phyloP scores from a whole-genome alignment of 2,329 filamentous ascomycete genomes.

The Simplicillium sp. region DNA sequence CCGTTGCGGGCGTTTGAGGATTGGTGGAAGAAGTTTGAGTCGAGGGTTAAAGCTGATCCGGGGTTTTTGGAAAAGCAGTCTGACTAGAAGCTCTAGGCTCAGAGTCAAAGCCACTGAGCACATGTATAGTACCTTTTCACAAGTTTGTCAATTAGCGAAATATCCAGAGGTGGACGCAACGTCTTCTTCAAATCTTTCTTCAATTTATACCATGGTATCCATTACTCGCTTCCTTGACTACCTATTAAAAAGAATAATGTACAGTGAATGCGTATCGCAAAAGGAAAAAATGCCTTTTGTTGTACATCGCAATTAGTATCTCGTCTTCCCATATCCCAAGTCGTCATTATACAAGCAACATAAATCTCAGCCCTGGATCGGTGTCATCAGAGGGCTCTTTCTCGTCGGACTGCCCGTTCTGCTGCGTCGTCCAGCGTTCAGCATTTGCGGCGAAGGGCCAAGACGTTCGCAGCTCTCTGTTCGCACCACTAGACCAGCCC shows the following conservation, averaged over 20 bases:
- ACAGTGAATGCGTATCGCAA: no score
- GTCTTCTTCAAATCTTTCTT: no score
- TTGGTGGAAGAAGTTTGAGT: constrained; percentile 97
- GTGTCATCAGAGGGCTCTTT: constrained; percentile 46
- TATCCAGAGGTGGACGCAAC: no score
- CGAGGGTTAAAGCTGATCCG: constrained; percentile 74
- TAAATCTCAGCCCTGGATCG: neutral
- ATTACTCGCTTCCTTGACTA: no score
- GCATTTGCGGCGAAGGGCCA: constrained; percentile 42
- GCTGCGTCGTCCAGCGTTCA: constrained; percentile 48
- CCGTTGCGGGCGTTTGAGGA: constrained; percentile 93
- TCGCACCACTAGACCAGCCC: constrained; percentile 67
- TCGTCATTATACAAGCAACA: neutral
- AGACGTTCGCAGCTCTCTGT: constrained; percentile 82
- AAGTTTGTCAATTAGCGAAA: no score
- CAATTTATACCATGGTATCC: no score
- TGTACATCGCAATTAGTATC: no score
- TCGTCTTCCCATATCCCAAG: neutral
- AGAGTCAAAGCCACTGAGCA: no score
- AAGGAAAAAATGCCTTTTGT: no score
- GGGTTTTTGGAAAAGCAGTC: constrained; percentile 67
- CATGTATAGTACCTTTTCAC: no score
- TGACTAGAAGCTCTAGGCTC: constrained; percentile 8
- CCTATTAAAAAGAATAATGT: no score
- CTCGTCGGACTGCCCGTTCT: constrained; percentile 48